phyloP scores from a whole-genome alignment of 108 stramenopile species.

The Cylindrotheca fusiformis region DNA sequence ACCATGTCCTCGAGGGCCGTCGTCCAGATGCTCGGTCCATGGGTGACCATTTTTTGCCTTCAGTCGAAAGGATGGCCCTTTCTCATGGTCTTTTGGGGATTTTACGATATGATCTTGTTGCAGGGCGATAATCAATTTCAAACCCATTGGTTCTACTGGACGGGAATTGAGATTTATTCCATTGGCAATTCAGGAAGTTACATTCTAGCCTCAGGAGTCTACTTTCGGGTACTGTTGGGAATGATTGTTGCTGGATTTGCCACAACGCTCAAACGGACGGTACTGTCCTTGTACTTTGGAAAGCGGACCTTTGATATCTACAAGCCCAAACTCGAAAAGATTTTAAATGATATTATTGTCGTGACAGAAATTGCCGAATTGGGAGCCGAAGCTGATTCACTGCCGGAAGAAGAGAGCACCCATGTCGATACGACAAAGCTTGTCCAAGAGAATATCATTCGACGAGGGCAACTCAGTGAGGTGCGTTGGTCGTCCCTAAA shows the following conservation, averaged over 20 bases:
- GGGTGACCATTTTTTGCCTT: constrained; percentile 63
- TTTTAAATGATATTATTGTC: constrained; percentile 47
- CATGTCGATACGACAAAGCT: background rate
- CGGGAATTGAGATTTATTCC: constrained; percentile 52
- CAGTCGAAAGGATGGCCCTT: constrained; percentile 84
- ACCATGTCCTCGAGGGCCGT: constrained; percentile 33
- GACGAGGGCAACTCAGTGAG: background rate
- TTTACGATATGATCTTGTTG: constrained; percentile 55
- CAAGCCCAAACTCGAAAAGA: constrained; percentile 50
- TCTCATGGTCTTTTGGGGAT: constrained; percentile 49
- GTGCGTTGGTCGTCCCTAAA: constrained; percentile 13
- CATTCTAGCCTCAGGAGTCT: constrained; percentile 48
- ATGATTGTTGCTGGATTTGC: constrained; percentile 64
- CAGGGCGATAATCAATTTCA: constrained; percentile 44
- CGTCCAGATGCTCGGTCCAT: constrained; percentile 56
- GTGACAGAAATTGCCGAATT: constrained; percentile 69
- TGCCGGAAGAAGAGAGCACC: background rate
- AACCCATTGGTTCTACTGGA: constrained; percentile 64
- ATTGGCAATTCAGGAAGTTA: constrained; percentile 41
- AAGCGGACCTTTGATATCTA: constrained; percentile 46
- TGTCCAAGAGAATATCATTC: background rate
- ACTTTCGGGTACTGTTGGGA: constrained; percentile 54
- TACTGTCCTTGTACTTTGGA: constrained; percentile 62
- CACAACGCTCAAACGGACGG: constrained; percentile 59
- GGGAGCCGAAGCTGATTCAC: constrained; percentile 31